Base-by-base conservation (phyloP, 1,284 basidiomycete genomes). In the Papiliotrema fonsecae region DNA sequence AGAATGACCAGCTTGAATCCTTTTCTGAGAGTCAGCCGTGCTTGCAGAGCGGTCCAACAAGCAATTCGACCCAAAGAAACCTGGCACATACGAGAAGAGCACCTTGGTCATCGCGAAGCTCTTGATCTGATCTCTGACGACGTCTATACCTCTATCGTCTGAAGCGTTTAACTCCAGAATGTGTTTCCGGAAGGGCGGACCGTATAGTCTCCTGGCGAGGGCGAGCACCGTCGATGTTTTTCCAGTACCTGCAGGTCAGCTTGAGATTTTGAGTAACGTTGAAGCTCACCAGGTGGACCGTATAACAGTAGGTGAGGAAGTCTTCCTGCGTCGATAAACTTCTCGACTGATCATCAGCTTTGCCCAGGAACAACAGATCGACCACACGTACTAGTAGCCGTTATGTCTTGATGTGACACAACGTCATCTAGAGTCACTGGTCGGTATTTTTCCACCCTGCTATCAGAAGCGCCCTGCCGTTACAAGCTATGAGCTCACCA, bases 211-310 rank as follows among this genome's bases (percentile, higher is more conserved):
- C 39, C 92, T 81, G 19, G 94, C 93, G 30, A 98, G 87, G 9
- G 96, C 96, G n/a, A 98, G 78, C 55, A 98, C 94, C 0, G 93
- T 98, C 0, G 90, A 93, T 2, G 94, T 98, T 75, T 98, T 98
- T 43, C 94, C 94, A 0, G 94, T 98, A 16, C 89, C 70, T 73
- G 18, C 6, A 22, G 13, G 31, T 48, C 24, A 42, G 42, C 27
- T 32, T 19, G 6, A 21, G 4, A 7, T 19, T 6, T 21, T 4
- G 24, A 36, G 13, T 5, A 1, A 37, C n/a, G 14, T 35, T 2
- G 5, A 26, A 27, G 32, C 64, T 41, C 45, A 58, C 79, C 96
- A 16, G 96, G 96, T 28, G 96, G 96, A 0, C 96, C 96, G 67
- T 98, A 99, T 74, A 99, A 92, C 39, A 99, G 79, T 21, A 98